Conservation (phyloP, 1,284 basidiomycete genomes). For the Cryptococcus neoformans region DNA sequence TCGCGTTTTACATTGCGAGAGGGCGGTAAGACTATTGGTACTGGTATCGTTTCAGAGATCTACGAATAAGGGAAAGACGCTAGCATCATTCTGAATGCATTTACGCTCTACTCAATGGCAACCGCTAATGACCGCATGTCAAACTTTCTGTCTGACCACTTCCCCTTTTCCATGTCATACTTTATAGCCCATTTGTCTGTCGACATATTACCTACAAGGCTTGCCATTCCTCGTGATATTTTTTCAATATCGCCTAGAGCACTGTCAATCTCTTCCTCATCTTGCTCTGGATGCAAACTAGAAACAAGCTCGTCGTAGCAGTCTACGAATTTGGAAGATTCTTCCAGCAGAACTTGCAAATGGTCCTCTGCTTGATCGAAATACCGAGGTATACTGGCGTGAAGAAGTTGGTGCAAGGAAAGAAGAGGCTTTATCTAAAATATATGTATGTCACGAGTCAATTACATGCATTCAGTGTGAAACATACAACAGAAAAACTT, state of each 20-base stretch:
- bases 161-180: conserved; percentile 21
- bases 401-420: conserved; percentile 38
- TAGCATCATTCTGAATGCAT: conserved; percentile 2
- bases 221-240: conserved; percentile 13
- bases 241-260: conserved; percentile 18
- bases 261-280: conserved; percentile 27
- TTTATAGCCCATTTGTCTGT: conserved; percentile 28
- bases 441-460: background rate
- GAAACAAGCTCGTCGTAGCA: conserved; percentile 36
- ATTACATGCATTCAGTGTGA: background rate
- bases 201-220: conserved; percentile 8
- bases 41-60: conserved; percentile 84
- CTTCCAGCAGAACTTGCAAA: conserved; percentile 16
- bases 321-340: conserved; percentile 18
- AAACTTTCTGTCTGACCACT: conserved; percentile 28
- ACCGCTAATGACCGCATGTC: conserved; percentile 7
- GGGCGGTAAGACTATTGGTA: conserved; percentile 90
- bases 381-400: conserved; percentile 33
- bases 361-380: conserved; percentile 13
- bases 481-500: conserved; percentile 10
- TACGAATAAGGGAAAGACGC: conserved; percentile 45
- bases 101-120: conserved; percentile 21
- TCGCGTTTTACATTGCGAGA: conserved; percentile 97
- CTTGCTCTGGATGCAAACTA: conserved; percentile 36
- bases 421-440: conserved; percentile 36